Conservation (phyloP, 371 early-diverging fungal genomes). For the Mucor saturninus region DNA sequence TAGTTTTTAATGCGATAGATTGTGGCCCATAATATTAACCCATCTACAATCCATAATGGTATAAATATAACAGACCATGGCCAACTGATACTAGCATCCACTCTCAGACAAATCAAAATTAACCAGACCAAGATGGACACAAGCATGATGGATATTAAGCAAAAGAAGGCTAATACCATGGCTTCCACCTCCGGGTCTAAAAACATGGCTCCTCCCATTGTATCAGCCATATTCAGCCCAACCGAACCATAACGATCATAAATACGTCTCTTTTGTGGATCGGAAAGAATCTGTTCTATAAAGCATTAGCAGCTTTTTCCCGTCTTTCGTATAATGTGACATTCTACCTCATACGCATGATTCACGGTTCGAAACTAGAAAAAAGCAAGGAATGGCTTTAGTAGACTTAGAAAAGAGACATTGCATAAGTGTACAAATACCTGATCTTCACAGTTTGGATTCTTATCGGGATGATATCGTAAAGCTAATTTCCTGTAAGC, state of each 20-base stretch:
- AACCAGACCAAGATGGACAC: slow-evolving; percentile 77
- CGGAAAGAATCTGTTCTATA: slow-evolving; percentile 48
- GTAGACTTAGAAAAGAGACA: not conserved
- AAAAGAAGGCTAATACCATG: slow-evolving; percentile 68
- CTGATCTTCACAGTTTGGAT: slow-evolving; percentile 58
- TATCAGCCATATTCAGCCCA: slow-evolving; percentile 81
- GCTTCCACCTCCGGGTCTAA: slow-evolving; percentile 80
- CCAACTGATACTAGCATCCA: slow-evolving; percentile 74
- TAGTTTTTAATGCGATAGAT: slow-evolving; percentile 31
- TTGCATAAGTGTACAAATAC: slow-evolving; percentile 24
- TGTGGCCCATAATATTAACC: slow-evolving; percentile 43
- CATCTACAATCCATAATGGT: slow-evolving; percentile 80
- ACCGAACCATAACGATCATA: slow-evolving; percentile 90
- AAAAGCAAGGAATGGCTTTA: not conserved
- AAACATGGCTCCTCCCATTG: slow-evolving; percentile 72
- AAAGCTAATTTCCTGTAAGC: slow-evolving; percentile 63
- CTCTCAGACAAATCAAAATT: slow-evolving; percentile 72
- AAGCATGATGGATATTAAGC: slow-evolving; percentile 57
- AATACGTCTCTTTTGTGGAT: slow-evolving; percentile 75
- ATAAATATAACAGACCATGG: slow-evolving; percentile 74
- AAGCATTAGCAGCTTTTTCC: not conserved
- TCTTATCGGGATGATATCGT: slow-evolving; percentile 83
- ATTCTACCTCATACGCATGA: slow-evolving; percentile 77
- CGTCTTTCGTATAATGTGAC: not conserved
- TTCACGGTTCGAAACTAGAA: slow-evolving; percentile 78